Evolutionary conservation across 2,329 filamentous ascomycete genomes (phyloP).

Genomic region (Cladosporium sphaerospermum): DNA sequence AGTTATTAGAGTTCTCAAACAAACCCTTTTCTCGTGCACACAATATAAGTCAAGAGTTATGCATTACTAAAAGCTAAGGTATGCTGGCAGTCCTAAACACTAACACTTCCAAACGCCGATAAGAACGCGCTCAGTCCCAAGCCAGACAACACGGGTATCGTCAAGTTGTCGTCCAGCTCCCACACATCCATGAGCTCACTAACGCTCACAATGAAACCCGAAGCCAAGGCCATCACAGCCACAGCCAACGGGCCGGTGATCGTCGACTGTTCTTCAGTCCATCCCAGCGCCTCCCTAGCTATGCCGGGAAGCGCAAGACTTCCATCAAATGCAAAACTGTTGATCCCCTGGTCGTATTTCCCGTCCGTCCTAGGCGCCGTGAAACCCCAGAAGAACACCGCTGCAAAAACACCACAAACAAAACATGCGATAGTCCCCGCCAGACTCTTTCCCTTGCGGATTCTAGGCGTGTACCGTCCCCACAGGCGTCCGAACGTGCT

Average conservation of each 20-base stretch:
- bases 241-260: conserved; percentile 68
- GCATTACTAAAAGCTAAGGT: too few relatives aligned
- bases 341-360: conserved; percentile 35
- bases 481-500: conserved; percentile 88
- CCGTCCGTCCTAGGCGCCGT: conserved; percentile 54
- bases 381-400: conserved; percentile 81
- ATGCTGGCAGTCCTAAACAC: too few relatives aligned
- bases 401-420: conserved; percentile 72
- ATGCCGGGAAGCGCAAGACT: conserved; percentile 61
- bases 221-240: conserved; percentile 74
- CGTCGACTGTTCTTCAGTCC: conserved; percentile 52
- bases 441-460: conserved; percentile 83
- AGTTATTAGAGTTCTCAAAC: too few relatives aligned
- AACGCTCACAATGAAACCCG: conserved; percentile 79
- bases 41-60: too few relatives aligned
- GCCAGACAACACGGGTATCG: conserved; percentile 87
- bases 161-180: conserved; percentile 95
- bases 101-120: conserved; percentile 62
- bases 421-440: conserved; percentile 84
- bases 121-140: conserved; percentile 87
- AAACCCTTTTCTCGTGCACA: too few relatives aligned
- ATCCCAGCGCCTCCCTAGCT: conserved; percentile 54
- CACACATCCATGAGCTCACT: conserved; percentile 90
- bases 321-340: conserved; percentile 77
- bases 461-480: conserved; percentile 78